Evolutionary conservation across 2,329 filamentous ascomycete genomes (phyloP), one percentile per base, ranked within the genome.

Genomic region (Apiospora sp.): DNA sequence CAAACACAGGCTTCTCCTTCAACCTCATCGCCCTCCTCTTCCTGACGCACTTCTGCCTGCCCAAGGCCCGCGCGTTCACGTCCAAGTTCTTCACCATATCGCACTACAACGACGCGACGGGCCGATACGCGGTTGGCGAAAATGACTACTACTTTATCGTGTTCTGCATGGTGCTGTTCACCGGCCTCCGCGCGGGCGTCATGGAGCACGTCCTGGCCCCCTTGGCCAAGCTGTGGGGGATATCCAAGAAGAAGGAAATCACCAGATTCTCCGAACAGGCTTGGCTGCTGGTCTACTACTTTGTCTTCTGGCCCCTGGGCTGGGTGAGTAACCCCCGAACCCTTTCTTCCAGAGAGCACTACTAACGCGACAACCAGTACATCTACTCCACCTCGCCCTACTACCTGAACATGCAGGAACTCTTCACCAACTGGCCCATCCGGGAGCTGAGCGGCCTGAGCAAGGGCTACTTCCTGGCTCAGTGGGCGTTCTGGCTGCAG

Each of bases 401-500:
- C 82, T 97, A 90, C 87, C 85, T 94, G 77, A 92, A 95, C 81
- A 86, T 96, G 78, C 86, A 87, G 74, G 91, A 93, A 72, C 87
- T 98, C 61, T 99, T 96, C 95, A 90, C 91, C 44, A 87, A 92
- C 79, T 98, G 94, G 92, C 96, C 96, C 0, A 88, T 90, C 76
- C 90, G 95, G 69, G 92, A 96, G 79, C 87, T 97, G 73, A 86
- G 87, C 22, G 91, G 92, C 12, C 82, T 94, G 16, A 90, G 93
- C 84, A 98, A 98, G 85, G 91, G 90, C 82, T 99, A 99, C 83
- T 94, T 97, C 79, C 87, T 99, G 44, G 92, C 92, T 19, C 95
- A 98, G 82, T 93, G 95, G 83, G 92, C 93, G 34, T 98, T 98
- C 83, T 98, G 94, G 93, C 83, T 98, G 68, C 96, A 98, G 84